A percentile compares a stretch with the other conserved stretches of the same genome.
Evolutionary conservation across 1,284 basidiomycete genomes (phyloP).

Genomic region (Rhodotorula sp.): DNA sequence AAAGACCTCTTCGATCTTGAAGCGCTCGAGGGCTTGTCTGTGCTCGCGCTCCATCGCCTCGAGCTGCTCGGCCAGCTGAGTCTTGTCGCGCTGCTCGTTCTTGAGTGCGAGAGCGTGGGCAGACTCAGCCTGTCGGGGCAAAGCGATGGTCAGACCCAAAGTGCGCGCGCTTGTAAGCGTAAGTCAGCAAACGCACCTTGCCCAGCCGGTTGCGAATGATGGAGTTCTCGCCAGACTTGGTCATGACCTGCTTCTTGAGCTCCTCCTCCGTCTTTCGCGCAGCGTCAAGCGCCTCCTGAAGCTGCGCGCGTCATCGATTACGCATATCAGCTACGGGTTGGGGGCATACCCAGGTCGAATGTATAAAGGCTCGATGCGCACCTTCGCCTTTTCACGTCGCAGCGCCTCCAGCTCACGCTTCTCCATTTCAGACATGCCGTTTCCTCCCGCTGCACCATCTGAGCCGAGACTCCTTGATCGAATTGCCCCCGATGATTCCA

Average conservation of each 20-base stretch:
- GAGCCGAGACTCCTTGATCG: background rate
- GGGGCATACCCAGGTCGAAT: background rate
- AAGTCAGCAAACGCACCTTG: slow-evolving; percentile 1
- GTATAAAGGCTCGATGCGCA: background rate
- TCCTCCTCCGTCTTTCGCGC: background rate
- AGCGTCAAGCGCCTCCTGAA: slow-evolving; percentile 6
- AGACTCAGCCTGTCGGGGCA: slow-evolving; percentile 3
- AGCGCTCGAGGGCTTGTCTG: slow-evolving; percentile 1
- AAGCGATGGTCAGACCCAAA: too few species aligned
- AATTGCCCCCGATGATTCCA: too few species aligned
- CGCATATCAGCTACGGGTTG: too few species aligned
- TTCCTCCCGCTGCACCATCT: background rate
- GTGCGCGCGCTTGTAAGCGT: too few species aligned
- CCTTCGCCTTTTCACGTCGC: slow-evolving; percentile 19
- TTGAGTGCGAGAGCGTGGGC: background rate
- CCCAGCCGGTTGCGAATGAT: slow-evolving; percentile 10
- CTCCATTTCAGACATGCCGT: background rate
- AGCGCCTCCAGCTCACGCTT: slow-evolving; percentile 22
- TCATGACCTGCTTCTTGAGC: background rate
- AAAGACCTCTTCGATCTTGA: slow-evolving; percentile 22
- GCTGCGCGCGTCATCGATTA: background rate
- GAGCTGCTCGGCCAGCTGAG: slow-evolving; percentile 8
- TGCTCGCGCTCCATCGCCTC: slow-evolving; percentile 22
- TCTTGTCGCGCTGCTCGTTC: slow-evolving; percentile 14
- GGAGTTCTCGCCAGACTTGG: slow-evolving; percentile 18